Evolutionary conservation across 345 rosid species (phyloP).

Genomic region (Syzygium jambos): DNA sequence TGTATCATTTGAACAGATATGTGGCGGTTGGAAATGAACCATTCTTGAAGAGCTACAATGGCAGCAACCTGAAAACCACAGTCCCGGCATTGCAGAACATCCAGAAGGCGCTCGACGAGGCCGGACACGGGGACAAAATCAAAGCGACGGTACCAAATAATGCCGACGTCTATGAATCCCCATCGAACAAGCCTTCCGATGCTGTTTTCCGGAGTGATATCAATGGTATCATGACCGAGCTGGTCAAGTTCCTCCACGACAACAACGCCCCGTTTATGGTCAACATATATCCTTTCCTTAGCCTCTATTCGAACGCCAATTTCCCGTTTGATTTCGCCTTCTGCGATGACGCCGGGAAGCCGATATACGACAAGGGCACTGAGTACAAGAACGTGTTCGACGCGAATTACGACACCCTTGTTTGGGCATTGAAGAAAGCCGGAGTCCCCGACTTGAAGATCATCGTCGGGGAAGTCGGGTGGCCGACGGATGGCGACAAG

Average conservation of each 20-base stretch:
- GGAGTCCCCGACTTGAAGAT: slow-evolving; percentile 39
- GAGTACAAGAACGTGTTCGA: slow-evolving; percentile 62
- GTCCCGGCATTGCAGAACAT: slow-evolving; percentile 65
- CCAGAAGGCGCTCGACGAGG: slow-evolving; percentile 57
- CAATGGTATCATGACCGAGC: slow-evolving; percentile 24
- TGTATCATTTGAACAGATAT: slow-evolving; percentile 26
- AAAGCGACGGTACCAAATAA: slow-evolving; percentile 64
- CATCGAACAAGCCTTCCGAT: slow-evolving; percentile 51
- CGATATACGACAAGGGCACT: slow-evolving; percentile 25
- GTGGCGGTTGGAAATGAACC: slow-evolving; percentile 94
- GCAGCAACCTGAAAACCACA: slow-evolving; percentile 23
- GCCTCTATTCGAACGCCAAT: slow-evolving; percentile 42
- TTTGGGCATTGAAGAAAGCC: slow-evolving; percentile 43
- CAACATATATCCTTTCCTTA: slow-evolving; percentile 85
- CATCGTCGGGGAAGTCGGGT: slow-evolving; percentile 86
- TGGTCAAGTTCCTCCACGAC: slow-evolving; percentile 31
- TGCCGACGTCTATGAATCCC: slow-evolving; percentile 68
- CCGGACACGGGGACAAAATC: slow-evolving; percentile 39
- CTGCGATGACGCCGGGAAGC: slow-evolving; percentile 19
- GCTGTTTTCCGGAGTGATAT: slow-evolving; percentile 49
- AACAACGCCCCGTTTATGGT: slow-evolving; percentile 57
- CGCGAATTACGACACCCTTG: slow-evolving; percentile 81
- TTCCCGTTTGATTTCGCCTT: slow-evolving; percentile 72
- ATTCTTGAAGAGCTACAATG: slow-evolving; percentile 59
- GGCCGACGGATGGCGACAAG: slow-evolving; percentile 74